Evolutionary conservation across 192 early-diverging fungal genomes (phyloP).

Genomic region (Podochytrium sp.): DNA sequence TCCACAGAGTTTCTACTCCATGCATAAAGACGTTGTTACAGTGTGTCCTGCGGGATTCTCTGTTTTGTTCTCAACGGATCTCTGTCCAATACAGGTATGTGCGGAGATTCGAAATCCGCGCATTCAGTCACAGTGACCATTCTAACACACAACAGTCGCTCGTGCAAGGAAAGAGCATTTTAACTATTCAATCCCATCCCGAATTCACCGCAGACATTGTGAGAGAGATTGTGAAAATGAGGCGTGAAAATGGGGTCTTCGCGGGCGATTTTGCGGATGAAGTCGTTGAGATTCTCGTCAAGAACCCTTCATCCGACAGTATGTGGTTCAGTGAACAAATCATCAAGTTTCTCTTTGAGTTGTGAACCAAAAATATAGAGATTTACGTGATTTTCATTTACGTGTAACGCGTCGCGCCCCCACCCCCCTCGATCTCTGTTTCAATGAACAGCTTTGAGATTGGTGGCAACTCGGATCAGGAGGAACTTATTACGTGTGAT

Average conservation of each 20-base stretch:
- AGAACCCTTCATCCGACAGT: not conserved
- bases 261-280: not conserved
- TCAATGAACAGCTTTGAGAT: constrained; percentile 13
- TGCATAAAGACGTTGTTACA: constrained; percentile 74
- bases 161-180: not conserved
- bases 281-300: not conserved
- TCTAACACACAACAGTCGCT: constrained; percentile 1
- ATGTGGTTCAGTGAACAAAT: constrained; percentile 20
- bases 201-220: constrained; percentile 12
- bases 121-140: not conserved
- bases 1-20: constrained; percentile 52
- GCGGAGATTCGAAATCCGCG: not conserved
- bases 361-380: not conserved
- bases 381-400: no score
- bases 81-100: constrained; percentile 62
- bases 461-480: not conserved
- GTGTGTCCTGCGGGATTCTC: constrained; percentile 65
- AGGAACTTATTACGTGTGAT: no score
- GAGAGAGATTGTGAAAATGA: constrained; percentile 12
- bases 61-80: constrained; percentile 54
- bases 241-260: constrained; percentile 18
- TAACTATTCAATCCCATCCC: constrained; percentile 34
- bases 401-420: no score
- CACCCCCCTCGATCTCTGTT: no score
- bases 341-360: not conserved